A percentile compares a stretch with the other conserved stretches of the same genome.
phyloP scores from a whole-genome alignment of 345 rosid species.

The Aurinia saxatilis region DNA sequence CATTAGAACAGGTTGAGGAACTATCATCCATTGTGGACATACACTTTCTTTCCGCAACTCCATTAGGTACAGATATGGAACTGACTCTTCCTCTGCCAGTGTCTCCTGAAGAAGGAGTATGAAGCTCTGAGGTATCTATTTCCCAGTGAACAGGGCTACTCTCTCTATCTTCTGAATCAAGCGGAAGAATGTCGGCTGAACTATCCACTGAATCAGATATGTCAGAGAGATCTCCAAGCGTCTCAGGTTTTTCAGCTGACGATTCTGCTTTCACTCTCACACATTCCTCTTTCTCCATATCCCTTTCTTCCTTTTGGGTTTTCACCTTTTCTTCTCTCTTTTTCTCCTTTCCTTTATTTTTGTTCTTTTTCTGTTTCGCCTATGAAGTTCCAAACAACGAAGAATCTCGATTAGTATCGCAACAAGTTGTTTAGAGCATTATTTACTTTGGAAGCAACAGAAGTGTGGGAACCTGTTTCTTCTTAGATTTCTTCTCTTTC shows the following conservation, averaged over 20 bases:
- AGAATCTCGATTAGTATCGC: constrained; percentile 9
- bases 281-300: constrained; percentile 39
- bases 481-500: constrained; percentile 84
- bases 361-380: constrained; percentile 85
- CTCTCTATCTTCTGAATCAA: constrained; percentile 79
- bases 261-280: constrained; percentile 35
- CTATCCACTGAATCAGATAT: constrained; percentile 67
- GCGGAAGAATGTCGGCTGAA: constrained; percentile 48
- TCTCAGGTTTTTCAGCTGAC: constrained; percentile 48
- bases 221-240: constrained; percentile 60
- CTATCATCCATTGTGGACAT: constrained; percentile 62
- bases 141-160: constrained; percentile 73
- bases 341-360: constrained; percentile 72
- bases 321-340: constrained; percentile 53
- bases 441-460: neutral
- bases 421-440: neutral
- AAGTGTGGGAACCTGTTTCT: constrained; percentile 55
- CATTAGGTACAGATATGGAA: constrained; percentile 36
- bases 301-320: constrained; percentile 29
- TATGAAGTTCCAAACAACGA: constrained; percentile 18
- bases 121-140: constrained; percentile 60
- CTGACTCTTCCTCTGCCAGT: constrained; percentile 34
- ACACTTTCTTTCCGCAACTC: constrained; percentile 46
- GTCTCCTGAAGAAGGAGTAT: constrained; percentile 43
- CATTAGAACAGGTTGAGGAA: constrained; percentile 84